phyloP scores from a whole-genome alignment of 164 flowering plant genomes.

The Akebia trifoliata region DNA sequence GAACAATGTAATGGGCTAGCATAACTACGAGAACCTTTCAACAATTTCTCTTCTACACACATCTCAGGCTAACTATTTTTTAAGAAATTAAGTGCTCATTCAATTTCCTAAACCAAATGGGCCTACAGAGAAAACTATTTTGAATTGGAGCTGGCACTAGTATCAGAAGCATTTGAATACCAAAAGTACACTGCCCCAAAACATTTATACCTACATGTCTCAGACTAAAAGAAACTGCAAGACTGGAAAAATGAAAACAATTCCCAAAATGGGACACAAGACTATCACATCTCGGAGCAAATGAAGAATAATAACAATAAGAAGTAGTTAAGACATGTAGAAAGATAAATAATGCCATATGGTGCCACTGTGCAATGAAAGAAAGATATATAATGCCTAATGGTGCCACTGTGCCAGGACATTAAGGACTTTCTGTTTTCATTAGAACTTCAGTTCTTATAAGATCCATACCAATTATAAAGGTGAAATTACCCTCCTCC shows the following conservation, averaged over 20 bases:
- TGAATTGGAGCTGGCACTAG: constrained; percentile 8
- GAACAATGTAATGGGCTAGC: constrained; percentile 21
- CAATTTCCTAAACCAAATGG: constrained; percentile 5
- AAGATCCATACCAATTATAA: constrained; percentile 77
- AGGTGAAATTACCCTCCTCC: constrained; percentile 80
- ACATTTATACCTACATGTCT: constrained; percentile 8
- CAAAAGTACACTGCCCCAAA: constrained; percentile 6
- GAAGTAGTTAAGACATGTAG: constrained; percentile 1
- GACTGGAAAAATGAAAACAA: constrained; percentile 2
- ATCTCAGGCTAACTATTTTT: constrained; percentile 8
- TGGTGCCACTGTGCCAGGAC: neutral
- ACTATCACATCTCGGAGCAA: constrained; percentile 7
- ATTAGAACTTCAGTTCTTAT: neutral
- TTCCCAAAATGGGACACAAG: constrained; percentile 14
- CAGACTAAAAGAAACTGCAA: constrained; percentile 10
- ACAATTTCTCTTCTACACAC: constrained; percentile 11
- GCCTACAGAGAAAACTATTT: constrained; percentile 12
- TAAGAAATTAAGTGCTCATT: neutral
- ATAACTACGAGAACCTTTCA: constrained; percentile 17
- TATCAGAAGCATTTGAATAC: constrained; percentile 12
- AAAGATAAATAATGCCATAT: neutral
- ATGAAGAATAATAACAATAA: constrained; percentile 7
- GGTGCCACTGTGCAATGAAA: no score
- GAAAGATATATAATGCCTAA: neutral
- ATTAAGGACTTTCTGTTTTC: neutral